These are phyloP conservation scores for Vanilla planifolia DNA, from an alignment of 106 monocot species.

Conservation along the genomic window DNA sequence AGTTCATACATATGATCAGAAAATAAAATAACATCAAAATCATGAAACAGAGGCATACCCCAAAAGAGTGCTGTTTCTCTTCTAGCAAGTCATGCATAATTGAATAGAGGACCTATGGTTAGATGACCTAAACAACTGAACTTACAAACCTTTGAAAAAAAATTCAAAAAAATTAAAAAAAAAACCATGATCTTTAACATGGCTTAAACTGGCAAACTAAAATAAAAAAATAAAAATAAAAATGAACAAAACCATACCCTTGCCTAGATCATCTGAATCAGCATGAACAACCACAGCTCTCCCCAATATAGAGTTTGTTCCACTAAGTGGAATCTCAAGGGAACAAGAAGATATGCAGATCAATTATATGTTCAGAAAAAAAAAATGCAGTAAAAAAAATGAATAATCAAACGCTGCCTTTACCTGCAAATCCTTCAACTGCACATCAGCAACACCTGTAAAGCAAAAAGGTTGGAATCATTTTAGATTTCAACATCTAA, in stretches of 20 bases:
- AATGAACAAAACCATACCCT: conserved; percentile 35
- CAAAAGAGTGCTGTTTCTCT: too few species aligned
- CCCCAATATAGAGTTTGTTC: conserved; percentile 67
- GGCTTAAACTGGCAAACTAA: too few species aligned
- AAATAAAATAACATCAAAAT: too few species aligned
- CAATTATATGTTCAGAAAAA: neutral
- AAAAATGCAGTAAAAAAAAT: neutral
- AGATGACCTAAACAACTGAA: neutral
- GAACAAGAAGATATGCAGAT: neutral
- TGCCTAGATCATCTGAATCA: conserved; percentile 94
- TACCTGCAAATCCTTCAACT: conserved; percentile 63
- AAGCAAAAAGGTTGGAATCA: conserved; percentile 3
- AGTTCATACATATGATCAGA: too few species aligned
- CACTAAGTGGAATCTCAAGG: conserved; percentile 59
- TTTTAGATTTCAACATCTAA: neutral
- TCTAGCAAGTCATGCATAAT: neutral
- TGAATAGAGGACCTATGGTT: neutral
- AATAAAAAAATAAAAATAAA: neutral
- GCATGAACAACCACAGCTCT: conserved; percentile 98
- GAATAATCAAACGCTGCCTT: neutral
- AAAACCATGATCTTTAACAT: too few species aligned
- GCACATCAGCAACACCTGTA: conserved; percentile 55
- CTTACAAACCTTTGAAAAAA: neutral
- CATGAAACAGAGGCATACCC: too few species aligned
- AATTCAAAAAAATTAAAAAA: neutral